phyloP scores from a whole-genome alignment of 78 protist species.

The Dictyostelium brefeldianum region DNA sequence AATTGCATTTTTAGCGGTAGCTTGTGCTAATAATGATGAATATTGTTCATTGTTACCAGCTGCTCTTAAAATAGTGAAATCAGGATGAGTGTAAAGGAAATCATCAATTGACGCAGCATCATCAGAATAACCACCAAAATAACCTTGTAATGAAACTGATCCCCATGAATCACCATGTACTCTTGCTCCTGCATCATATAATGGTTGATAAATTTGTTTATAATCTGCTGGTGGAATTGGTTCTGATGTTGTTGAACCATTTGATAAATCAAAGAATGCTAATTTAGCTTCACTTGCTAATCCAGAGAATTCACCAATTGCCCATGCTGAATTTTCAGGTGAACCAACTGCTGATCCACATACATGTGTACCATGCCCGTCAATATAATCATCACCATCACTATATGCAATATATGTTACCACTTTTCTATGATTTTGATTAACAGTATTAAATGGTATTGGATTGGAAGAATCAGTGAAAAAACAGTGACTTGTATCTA shows the following conservation, averaged over 20 bases:
- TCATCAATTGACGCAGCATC: conserved; percentile 23
- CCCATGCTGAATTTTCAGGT: background rate
- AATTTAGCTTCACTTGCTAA: conserved; percentile 58
- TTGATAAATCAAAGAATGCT: conserved; percentile 48
- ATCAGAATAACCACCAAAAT: conserved; percentile 2
- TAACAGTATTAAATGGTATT: conserved; percentile 43
- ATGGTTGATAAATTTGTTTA: conserved; percentile 13
- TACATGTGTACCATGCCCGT: conserved; percentile 77
- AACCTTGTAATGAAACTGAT: conserved; percentile 12
- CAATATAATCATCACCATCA: conserved; percentile 18
- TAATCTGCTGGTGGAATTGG: conserved; percentile 30
- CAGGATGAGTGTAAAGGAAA: conserved; percentile 37
- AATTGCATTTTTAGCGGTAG: conserved; percentile 45
- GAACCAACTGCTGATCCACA: conserved; percentile 52
- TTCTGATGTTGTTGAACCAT: background rate
- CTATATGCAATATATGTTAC: background rate
- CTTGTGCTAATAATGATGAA: conserved; percentile 37
- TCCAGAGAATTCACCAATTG: conserved; percentile 24
- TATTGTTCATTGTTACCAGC: conserved; percentile 64
- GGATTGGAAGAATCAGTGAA: conserved; percentile 38
- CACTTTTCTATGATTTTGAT: conserved; percentile 53
- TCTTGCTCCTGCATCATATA: conserved; percentile 73
- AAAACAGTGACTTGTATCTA: conserved; percentile 63
- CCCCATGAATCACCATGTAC: conserved; percentile 83
- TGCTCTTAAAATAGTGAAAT: conserved; percentile 56